Evolutionary conservation across 2,329 filamentous ascomycete species (phyloP), one percentile per base, ranked within the genome.

Genomic region (Monilinia aucupariae): DNA sequence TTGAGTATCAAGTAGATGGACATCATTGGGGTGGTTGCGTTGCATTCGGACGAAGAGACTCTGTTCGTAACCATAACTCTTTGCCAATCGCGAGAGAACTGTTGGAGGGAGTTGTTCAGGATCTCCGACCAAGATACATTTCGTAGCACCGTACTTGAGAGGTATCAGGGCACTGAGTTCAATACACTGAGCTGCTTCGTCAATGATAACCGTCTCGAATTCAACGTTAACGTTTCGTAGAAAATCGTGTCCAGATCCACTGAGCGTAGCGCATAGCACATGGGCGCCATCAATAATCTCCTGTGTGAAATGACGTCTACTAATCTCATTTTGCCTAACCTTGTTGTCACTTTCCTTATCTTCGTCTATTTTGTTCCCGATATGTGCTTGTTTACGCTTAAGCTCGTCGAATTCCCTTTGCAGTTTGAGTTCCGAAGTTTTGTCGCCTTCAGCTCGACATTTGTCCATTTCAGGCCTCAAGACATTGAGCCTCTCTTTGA

Each of bases 41-140:
- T 97, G 94, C 93, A 99, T 99, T 41, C 94, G 89, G 61, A 97
- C 94, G 78, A 99, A 99, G 76, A 99, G 80, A 82, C 91, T 96
- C 78, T 99, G 94, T 73, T 97, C 93, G 76, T 97, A 99, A 68
- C 94, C 92, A 75, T 92, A 97, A 45, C 87, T 85, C 17, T 92
- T 90, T 5, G 94, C 94, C 70, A 92, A 92, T 74, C 94, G 91
- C 2, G 94, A 97, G 63, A 99, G 84, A 10, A 99, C 94, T 0
- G 94, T 99, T 0, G 94, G 94, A 6, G 94, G 94, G 68, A 99
- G 79, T 76, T 99, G 94, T 75, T 99, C 97, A 0, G 94, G 94
- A 78, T 99, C 94, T 78, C 94, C 94, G 37, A 99, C 94, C 39
- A 99, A 85, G 69, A 99, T 91, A 77, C 94, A 97, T 77, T 97